phyloP scores from a whole-genome alignment of 768 basidiomycete genomes.

The Mycena olivaceomarginata region DNA sequence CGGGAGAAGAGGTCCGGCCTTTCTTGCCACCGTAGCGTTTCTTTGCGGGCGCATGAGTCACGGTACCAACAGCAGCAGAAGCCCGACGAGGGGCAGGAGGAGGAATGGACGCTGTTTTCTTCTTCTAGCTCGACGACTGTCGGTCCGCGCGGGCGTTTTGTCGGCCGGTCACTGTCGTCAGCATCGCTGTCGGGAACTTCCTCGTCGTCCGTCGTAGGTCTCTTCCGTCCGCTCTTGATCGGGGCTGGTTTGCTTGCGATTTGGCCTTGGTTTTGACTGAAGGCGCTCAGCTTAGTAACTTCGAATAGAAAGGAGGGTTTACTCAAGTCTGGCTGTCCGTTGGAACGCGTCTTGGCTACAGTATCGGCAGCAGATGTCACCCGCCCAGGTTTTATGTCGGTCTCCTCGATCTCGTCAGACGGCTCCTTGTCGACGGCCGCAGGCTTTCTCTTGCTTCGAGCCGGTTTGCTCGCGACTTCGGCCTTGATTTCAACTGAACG shows the following conservation, averaged over 20 bases:
- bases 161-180: slow-evolving; percentile 23
- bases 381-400: slow-evolving; percentile 6
- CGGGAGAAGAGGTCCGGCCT: slow-evolving; percentile 56
- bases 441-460: slow-evolving; percentile 11
- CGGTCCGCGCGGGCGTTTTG: slow-evolving; percentile 35
- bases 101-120: slow-evolving; percentile 9
- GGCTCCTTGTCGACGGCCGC: background rate
- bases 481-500: slow-evolving; percentile 4
- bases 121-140: slow-evolving; percentile 12
- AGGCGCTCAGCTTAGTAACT: background rate
- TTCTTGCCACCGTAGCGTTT: slow-evolving; percentile 54
- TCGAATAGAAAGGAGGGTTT: background rate
- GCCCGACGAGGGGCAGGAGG: background rate
- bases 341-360: no score
- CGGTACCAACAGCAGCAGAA: slow-evolving; percentile 33
- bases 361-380: background rate
- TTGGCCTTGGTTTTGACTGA: slow-evolving; percentile 13
- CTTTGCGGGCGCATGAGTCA: slow-evolving; percentile 46
- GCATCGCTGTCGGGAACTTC: slow-evolving; percentile 2
- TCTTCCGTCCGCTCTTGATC: slow-evolving; percentile 24
- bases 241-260: background rate
- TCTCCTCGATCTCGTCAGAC: slow-evolving; percentile 30
- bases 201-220: slow-evolving; percentile 22
- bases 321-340: slow-evolving; percentile 7
- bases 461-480: background rate